Conservation (phyloP, 2,329 filamentous ascomycete species). For the Microcyclospora tardicrescens region DNA sequence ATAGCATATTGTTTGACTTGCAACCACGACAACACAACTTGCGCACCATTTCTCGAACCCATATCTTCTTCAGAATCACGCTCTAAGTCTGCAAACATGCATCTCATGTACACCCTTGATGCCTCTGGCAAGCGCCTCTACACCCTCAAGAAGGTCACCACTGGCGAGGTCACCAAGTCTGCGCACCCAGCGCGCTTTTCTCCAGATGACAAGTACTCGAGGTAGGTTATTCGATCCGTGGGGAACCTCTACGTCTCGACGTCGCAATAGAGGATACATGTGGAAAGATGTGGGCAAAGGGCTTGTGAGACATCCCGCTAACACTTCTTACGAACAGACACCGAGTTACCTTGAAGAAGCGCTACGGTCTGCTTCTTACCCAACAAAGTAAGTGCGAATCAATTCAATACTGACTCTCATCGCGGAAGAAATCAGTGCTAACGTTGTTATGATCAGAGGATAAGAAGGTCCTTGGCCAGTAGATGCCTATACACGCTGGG, state of each 20-base stretch:
- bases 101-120: constrained; percentile 80
- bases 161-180: constrained; percentile 81
- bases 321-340: constrained; percentile 42
- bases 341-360: constrained; percentile 85
- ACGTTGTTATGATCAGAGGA: constrained; percentile 23
- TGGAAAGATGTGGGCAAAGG: not conserved
- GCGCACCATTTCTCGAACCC: no score
- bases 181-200: constrained; percentile 94
- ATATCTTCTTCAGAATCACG: no score
- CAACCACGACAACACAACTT: no score
- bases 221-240: constrained; percentile 34
- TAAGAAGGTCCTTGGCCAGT: constrained; percentile 32
- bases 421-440: not conserved
- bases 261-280: no score
- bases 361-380: constrained; percentile 77
- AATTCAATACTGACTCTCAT: not conserved
- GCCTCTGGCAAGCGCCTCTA: constrained; percentile 75
- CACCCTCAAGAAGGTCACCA: constrained; percentile 80
- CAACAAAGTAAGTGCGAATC: constrained; percentile 40
- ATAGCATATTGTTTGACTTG: no score
- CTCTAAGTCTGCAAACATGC: constrained; percentile 35
- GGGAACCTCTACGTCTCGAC: not conserved
- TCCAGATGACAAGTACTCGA: constrained; percentile 95
- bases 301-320: not conserved
- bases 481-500: constrained; percentile 2